Percentiles rank a stretch among this genome's conserved stretches.
phyloP scores from a whole-genome alignment of 768 basidiomycete species.

The Cubamyces sp. region DNA sequence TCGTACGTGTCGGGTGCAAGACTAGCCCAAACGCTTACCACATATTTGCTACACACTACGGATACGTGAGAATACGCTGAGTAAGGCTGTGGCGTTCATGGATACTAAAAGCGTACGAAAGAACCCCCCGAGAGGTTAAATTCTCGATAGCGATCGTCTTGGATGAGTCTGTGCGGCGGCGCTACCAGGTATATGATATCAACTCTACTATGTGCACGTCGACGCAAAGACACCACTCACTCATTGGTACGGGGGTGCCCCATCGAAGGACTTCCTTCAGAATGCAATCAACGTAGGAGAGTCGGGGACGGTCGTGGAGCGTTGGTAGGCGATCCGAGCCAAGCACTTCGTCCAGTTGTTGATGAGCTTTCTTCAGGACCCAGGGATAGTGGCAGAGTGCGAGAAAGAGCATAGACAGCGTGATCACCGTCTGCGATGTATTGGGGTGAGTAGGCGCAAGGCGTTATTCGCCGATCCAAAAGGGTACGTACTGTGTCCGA shows the following conservation, averaged over 20 bases:
- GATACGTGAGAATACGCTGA: neutral
- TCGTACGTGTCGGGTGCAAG: neutral
- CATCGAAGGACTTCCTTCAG: slow-evolving; percentile 8
- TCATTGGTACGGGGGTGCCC: slow-evolving; percentile 13
- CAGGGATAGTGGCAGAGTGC: slow-evolving; percentile 10
- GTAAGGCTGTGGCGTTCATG: neutral
- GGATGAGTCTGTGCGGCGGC: slow-evolving; percentile 10
- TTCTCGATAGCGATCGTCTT: slow-evolving; percentile 14
- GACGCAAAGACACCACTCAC: neutral
- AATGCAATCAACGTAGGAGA: slow-evolving; percentile 10
- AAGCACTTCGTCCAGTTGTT: slow-evolving; percentile 7
- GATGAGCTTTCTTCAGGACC: slow-evolving; percentile 5
- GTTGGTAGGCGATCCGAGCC: slow-evolving; percentile 4
- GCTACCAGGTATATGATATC: neutral
- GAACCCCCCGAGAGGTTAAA: slow-evolving; percentile 12
- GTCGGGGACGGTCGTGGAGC: slow-evolving; percentile 1
- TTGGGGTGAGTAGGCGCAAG: too few relatives aligned
- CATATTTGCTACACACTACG: slow-evolving; percentile 15
- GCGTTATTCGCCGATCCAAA: too few relatives aligned
- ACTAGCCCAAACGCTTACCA: slow-evolving; percentile 5
- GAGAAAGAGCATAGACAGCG: slow-evolving; percentile 10
- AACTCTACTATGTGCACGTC: neutral
- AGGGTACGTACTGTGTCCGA: neutral
- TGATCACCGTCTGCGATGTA: neutral
- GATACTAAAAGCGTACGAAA: slow-evolving; percentile 3